Conservation (phyloP, 306 rosid genomes). For the Albizia julibrissin region DNA sequence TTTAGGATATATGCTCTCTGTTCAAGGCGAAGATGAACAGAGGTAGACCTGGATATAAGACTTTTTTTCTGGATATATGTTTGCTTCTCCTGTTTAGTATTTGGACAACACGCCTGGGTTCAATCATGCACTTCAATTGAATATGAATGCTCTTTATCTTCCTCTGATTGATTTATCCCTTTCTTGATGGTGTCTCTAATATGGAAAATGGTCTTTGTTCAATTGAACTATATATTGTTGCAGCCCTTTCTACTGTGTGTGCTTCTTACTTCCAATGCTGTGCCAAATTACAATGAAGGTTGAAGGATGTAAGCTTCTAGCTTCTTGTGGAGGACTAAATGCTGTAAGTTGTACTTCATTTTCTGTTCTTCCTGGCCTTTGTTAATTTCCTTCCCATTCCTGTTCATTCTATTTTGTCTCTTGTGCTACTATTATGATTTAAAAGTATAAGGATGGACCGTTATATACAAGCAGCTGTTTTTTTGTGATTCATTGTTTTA, state of each 20-base stretch:
- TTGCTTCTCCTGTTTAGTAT: neutral
- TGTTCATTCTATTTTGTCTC: neutral
- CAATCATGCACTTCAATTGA: neutral
- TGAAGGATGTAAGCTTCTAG: slow-evolving; percentile 74
- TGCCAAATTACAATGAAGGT: slow-evolving; percentile 76
- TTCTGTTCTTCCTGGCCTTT: slow-evolving; percentile 1
- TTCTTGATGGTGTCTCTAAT: neutral
- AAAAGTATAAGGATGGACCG: slow-evolving; percentile 17
- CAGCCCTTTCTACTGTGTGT: slow-evolving; percentile 81
- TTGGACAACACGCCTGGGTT: neutral
- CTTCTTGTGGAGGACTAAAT: slow-evolving; percentile 67
- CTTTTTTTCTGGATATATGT: neutral
- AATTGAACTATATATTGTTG: slow-evolving; percentile 31
- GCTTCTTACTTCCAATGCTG: slow-evolving; percentile 90
- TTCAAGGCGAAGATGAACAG: slow-evolving; percentile 87
- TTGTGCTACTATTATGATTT: neutral
- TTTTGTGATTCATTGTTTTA: slow-evolving; percentile 6
- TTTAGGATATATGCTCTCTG: slow-evolving; percentile 70
- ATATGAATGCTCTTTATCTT: neutral
- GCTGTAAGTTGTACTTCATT: slow-evolving; percentile 58
- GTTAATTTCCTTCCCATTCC: neutral
- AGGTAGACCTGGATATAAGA: slow-evolving; percentile 54
- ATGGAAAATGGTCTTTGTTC: slow-evolving; percentile 29
- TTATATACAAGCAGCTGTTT: neutral
- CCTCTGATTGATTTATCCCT: neutral